phyloP scores from a whole-genome alignment of 331 rosid species.

The Pyrus hybrid region DNA sequence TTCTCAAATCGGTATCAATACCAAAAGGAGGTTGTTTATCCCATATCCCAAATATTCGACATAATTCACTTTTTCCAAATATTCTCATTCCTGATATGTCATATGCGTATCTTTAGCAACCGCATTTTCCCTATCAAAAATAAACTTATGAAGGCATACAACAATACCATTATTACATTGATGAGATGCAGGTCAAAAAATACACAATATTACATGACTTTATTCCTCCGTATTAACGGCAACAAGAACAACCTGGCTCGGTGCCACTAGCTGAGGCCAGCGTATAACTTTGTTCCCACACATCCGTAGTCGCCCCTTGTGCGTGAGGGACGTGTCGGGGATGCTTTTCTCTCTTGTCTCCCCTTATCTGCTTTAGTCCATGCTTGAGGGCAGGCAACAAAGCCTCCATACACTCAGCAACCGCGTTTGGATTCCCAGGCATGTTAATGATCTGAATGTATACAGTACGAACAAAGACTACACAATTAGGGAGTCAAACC shows the following conservation, averaged over 20 bases:
- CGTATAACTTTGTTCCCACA: slow-evolving; percentile 71
- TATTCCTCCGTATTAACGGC: slow-evolving; percentile 23
- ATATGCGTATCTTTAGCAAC: too few species aligned
- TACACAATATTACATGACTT: not conserved
- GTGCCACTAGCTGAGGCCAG: slow-evolving; percentile 33
- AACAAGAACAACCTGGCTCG: slow-evolving; percentile 52
- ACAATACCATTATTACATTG: not conserved
- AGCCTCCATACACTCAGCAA: slow-evolving; percentile 85
- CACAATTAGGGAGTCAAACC: not conserved
- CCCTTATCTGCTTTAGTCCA: slow-evolving; percentile 75
- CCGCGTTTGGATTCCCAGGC: slow-evolving; percentile 98
- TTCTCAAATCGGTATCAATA: too few species aligned
- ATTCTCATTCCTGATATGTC: too few species aligned
- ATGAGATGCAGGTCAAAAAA: not conserved
- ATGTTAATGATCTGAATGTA: slow-evolving; percentile 73
- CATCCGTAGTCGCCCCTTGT: slow-evolving; percentile 45
- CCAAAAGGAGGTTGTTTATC: too few species aligned
- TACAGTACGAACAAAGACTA: not conserved
- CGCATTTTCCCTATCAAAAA: not conserved
- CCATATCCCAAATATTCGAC: too few species aligned
- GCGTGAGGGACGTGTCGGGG: slow-evolving; percentile 85
- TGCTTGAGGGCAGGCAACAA: slow-evolving; percentile 86
- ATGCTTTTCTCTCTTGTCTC: slow-evolving; percentile 90
- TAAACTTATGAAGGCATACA: not conserved
- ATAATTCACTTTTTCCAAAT: too few species aligned